Percentiles rank a stretch among this genome's conserved stretches.
Conservation (phyloP, 768 basidiomycete genomes). For the Xanthoconium purpureum region DNA sequence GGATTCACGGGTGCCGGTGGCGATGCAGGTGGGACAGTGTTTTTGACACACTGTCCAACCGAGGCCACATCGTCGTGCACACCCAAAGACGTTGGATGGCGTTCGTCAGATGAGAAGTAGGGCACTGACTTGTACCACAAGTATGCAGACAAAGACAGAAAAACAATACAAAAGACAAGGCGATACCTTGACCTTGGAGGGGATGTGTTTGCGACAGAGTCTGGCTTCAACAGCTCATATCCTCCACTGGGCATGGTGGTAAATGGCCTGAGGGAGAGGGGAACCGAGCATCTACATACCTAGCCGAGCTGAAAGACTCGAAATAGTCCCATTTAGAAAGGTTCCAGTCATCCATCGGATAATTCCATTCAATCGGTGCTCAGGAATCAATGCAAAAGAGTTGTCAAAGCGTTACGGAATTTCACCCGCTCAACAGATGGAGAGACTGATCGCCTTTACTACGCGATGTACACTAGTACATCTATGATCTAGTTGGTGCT, state of each 20-base stretch:
- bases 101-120: constrained; percentile 1
- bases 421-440: no score
- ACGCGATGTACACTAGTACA: no score
- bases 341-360: no score
- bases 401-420: no score
- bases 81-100: neutral
- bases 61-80: neutral
- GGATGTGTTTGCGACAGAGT: neutral
- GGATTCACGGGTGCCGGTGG: constrained; percentile 46
- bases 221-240: constrained; percentile 18
- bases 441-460: no score
- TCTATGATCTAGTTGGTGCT: no score
- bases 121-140: constrained; percentile 6
- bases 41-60: constrained; percentile 35
- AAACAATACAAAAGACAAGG: constrained; percentile 8
- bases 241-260: constrained; percentile 18
- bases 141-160: constrained; percentile 13
- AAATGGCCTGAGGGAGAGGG: no score
- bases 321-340: no score
- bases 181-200: constrained; percentile 11
- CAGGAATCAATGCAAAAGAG: no score
- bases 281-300: no score
- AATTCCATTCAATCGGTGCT: no score
- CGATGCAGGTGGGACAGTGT: constrained; percentile 29
- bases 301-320: no score